Base-by-base conservation (phyloP, 176 grass and related monocot genomes). In the Carex kokanica region DNA sequence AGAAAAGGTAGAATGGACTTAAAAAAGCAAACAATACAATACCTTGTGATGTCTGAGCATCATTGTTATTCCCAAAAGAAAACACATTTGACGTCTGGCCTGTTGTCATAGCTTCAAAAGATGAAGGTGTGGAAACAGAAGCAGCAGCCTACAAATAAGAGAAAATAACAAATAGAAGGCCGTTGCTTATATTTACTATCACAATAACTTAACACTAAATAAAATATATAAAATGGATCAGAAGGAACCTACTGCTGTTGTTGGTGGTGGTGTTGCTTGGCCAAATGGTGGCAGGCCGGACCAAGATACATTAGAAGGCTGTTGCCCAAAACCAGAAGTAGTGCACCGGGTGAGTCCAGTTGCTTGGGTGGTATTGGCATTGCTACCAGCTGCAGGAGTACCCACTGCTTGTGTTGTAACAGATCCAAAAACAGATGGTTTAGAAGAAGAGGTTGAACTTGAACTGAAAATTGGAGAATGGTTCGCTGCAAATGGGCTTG, bases 391-490 rank as follows among this genome's bases (percentile, higher is more conserved):
- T n/a, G 16, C 16, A n/a, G 25, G n/a, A 38, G 78, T 21, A 45
- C 23, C 11, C 4, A 34, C 24, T 63, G 32, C 15, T 40, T 27
- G 59, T 63, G 34, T 63, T 21, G 32, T 81, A 17, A 13, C 63
- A 64, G 60, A 54, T 38, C 41, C 80, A 82, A 82, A 82, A 65
- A 64, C 23, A 17, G 60, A 65, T 47, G 11, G 6, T 14, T 41
- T 82, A 58, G 20, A 67, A 49, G 31, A 63, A 25, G 59, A 64
- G 27, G 56, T 29, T 49, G 80, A 64, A 67, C 40, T 82, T 82
- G 80, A 66, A 67, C 36, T 51, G 21, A 66, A 66, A 31, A 31
- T 77, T 82, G 38, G 56, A 82, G 61, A 67, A 82, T 12, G n/a
- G 18, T 62, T 82, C 9, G 4, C 40, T 5, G 18, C 60, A 81